phyloP scores from a whole-genome alignment of 2,329 filamentous ascomycete species.

The Talaromyces sp. region DNA sequence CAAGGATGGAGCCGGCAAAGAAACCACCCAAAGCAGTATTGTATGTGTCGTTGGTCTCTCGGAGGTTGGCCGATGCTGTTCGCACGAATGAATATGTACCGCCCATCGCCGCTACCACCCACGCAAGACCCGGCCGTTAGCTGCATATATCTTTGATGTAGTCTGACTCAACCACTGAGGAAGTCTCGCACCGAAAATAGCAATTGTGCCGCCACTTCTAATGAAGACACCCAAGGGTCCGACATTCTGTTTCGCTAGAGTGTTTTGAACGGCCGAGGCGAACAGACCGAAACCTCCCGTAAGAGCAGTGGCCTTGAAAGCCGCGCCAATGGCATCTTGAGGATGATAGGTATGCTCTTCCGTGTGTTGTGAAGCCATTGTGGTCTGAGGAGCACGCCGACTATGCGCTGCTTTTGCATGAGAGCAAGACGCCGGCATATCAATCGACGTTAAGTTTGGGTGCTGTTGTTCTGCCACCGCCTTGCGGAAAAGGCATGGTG shows the following conservation, averaged over 20 bases:
- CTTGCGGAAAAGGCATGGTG: constrained; percentile 14
- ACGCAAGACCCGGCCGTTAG: constrained; percentile 3
- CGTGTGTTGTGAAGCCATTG: constrained; percentile 46
- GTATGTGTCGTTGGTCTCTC: constrained; percentile 74
- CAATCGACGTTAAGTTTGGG: constrained; percentile 16
- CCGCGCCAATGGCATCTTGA: constrained; percentile 68
- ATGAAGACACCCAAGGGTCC: constrained; percentile 78
- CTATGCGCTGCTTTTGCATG: constrained; percentile 18
- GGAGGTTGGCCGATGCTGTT: constrained; percentile 74
- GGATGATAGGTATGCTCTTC: constrained; percentile 60
- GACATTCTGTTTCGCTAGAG: constrained; percentile 75
- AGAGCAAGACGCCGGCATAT: background rate
- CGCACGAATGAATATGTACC: constrained; percentile 74
- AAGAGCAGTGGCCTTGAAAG: constrained; percentile 61
- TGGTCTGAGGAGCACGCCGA: constrained; percentile 27
- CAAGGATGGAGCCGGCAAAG: constrained; percentile 67
- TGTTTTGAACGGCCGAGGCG: constrained; percentile 78
- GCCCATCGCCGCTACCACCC: constrained; percentile 63
- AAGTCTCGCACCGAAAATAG: constrained; percentile 55
- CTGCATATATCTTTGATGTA: background rate
- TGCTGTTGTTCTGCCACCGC: constrained; percentile 17
- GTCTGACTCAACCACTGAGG: too few species aligned
- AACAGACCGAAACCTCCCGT: constrained; percentile 67
- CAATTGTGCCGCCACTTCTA: constrained; percentile 70
- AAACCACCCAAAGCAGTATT: constrained; percentile 75